A percentile compares a stretch with the other conserved stretches of the same genome.
These are phyloP conservation scores for Narthecium ossifragum DNA, from an alignment of 106 monocot species.

Conservation along the genomic window DNA sequence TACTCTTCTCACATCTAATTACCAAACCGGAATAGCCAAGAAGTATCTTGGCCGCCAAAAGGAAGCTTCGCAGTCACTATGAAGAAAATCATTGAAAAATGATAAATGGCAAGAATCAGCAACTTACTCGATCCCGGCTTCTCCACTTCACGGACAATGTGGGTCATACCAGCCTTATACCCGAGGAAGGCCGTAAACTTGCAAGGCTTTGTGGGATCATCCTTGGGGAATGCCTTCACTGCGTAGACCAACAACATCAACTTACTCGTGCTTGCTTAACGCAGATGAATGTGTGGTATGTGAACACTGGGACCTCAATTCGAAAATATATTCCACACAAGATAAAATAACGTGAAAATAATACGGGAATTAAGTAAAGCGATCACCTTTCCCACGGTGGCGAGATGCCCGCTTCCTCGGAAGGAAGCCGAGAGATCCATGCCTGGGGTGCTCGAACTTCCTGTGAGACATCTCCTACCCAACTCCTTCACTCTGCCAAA, in stretches of 20 bases:
- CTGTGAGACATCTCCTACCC: constrained; percentile 94
- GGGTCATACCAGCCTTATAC: constrained; percentile 88
- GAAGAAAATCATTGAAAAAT: not conserved
- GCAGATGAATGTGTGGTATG: not conserved
- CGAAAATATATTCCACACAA: too few species aligned
- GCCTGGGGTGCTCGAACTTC: constrained; percentile 94
- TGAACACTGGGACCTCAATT: not conserved
- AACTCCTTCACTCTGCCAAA: not conserved
- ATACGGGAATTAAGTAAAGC: not conserved
- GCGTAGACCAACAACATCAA: constrained; percentile 9
- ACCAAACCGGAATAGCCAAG: too few species aligned
- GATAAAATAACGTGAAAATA: too few species aligned
- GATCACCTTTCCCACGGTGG: constrained; percentile 72
- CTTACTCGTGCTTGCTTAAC: not conserved
- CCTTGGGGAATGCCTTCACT: constrained; percentile 87
- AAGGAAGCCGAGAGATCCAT: constrained; percentile 87
- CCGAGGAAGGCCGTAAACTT: constrained; percentile 73
- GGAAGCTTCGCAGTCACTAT: not conserved
- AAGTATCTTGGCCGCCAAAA: too few species aligned
- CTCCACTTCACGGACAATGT: constrained; percentile 82
- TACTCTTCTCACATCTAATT: not conserved
- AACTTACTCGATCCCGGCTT: constrained; percentile 78
- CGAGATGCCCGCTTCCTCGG: constrained; percentile 69
- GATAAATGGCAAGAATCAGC: not conserved
- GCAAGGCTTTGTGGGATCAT: constrained; percentile 65